Evolutionary conservation across 345 rosid genomes (phyloP).

Genomic region (Psidium guajava): DNA sequence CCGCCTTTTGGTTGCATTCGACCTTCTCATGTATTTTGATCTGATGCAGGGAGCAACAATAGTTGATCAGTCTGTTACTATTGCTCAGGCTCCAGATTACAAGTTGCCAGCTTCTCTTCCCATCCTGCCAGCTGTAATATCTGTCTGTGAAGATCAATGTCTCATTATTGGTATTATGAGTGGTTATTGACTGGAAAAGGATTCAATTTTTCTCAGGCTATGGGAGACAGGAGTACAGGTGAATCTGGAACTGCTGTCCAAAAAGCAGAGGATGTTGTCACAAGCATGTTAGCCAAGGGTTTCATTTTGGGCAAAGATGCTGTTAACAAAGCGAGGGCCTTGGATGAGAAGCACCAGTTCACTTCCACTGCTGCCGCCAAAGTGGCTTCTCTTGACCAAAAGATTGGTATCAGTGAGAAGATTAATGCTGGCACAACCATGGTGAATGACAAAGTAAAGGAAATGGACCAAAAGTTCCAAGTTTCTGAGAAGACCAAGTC

Average conservation of each 20-base stretch:
- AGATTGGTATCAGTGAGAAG: constrained; percentile 69
- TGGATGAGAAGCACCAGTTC: constrained; percentile 74
- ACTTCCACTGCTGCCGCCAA: constrained; percentile 74
- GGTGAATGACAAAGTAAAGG: constrained; percentile 70
- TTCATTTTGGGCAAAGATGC: constrained; percentile 84
- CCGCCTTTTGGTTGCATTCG: background rate
- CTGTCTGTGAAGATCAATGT: background rate
- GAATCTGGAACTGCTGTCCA: constrained; percentile 44
- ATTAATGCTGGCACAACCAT: constrained; percentile 61
- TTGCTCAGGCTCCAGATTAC: constrained; percentile 63
- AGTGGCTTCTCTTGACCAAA: constrained; percentile 70
- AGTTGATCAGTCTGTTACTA: constrained; percentile 59
- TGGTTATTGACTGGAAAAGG: background rate
- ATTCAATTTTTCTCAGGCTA: constrained; percentile 21
- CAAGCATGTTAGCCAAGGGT: constrained; percentile 85
- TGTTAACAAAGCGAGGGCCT: constrained; percentile 60
- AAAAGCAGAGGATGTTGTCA: constrained; percentile 91
- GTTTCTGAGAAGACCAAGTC: constrained; percentile 85
- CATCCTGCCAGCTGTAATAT: constrained; percentile 33
- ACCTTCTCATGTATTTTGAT: background rate
- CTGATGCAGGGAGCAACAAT: constrained; percentile 72
- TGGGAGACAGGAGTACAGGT: constrained; percentile 13
- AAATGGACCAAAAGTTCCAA: constrained; percentile 84
- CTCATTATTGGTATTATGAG: background rate
- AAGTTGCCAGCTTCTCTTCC: constrained; percentile 35